Evolutionary conservation across 192 early-diverging fungal genomes (phyloP).

Genomic region (Linnemannia exigua): DNA sequence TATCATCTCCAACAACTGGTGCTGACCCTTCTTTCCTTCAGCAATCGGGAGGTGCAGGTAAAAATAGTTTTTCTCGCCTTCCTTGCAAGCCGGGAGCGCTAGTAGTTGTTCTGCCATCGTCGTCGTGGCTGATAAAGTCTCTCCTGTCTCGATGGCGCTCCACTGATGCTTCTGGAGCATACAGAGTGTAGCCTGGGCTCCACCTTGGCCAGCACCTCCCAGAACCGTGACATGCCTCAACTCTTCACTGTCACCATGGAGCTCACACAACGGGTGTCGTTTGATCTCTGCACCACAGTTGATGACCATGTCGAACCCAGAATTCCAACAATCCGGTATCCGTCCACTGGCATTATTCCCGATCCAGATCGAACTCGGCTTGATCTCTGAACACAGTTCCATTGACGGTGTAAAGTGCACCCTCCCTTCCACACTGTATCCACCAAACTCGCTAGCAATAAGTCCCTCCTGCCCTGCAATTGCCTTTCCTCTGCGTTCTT

Average conservation of each 20-base stretch:
- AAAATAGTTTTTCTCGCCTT: slow-evolving; percentile 11
- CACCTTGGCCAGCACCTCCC: slow-evolving; percentile 21
- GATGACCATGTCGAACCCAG: slow-evolving; percentile 83
- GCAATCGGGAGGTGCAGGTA: slow-evolving; percentile 86
- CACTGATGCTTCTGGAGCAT: slow-evolving; percentile 28
- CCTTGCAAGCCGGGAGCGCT: neutral
- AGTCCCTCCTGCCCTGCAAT: slow-evolving; percentile 52
- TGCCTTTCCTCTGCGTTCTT: slow-evolving; percentile 8
- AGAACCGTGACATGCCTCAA: neutral
- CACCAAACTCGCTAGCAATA: slow-evolving; percentile 45
- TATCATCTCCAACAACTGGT: slow-evolving; percentile 70
- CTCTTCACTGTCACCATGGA: neutral
- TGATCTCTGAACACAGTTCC: slow-evolving; percentile 53
- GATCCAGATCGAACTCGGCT: slow-evolving; percentile 48
- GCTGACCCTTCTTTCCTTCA: slow-evolving; percentile 91
- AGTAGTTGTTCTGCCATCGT: neutral
- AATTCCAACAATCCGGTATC: slow-evolving; percentile 42
- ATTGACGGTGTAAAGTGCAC: slow-evolving; percentile 43
- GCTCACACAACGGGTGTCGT: slow-evolving; percentile 33
- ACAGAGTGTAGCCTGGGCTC: slow-evolving; percentile 35
- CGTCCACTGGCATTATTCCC: slow-evolving; percentile 51
- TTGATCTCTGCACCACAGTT: slow-evolving; percentile 71
- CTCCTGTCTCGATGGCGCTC: neutral
- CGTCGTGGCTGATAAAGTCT: neutral
- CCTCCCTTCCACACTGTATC: neutral